phyloP scores from a whole-genome alignment of 305 asterid species.

The Fraxinus sp. region DNA sequence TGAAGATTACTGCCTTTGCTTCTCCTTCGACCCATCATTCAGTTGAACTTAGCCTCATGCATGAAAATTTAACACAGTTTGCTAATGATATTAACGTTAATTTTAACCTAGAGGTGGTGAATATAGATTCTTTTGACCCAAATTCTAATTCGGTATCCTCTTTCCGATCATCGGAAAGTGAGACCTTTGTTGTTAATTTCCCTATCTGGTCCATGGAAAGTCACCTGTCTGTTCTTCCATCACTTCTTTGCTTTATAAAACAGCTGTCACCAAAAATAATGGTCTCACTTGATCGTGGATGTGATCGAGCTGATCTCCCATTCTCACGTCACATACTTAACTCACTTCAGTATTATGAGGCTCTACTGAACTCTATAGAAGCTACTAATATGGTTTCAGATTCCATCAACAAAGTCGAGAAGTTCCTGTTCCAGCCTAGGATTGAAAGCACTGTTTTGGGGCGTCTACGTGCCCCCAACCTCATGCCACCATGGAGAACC shows the following conservation, averaged over 20 bases:
- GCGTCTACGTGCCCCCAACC: slow-evolving; percentile 35
- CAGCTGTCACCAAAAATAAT: slow-evolving; percentile 49
- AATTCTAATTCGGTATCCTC: slow-evolving; percentile 29
- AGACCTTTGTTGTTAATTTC: slow-evolving; percentile 48
- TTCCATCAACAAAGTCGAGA: slow-evolving; percentile 39
- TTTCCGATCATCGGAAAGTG: slow-evolving; percentile 39
- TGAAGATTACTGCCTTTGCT: slow-evolving; percentile 59
- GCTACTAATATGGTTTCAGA: slow-evolving; percentile 38
- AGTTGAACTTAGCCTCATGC: slow-evolving; percentile 48
- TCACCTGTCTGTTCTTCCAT: slow-evolving; percentile 37
- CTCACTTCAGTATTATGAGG: slow-evolving; percentile 48
- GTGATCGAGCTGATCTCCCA: slow-evolving; percentile 49
- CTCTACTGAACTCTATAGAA: slow-evolving; percentile 42
- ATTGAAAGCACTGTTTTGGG: slow-evolving; percentile 46
- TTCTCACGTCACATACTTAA: slow-evolving; percentile 41
- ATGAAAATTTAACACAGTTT: slow-evolving; percentile 40
- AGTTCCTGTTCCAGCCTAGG: slow-evolving; percentile 45
- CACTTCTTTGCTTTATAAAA: slow-evolving; percentile 43
- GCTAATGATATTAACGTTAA: slow-evolving; percentile 45
- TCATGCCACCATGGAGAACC: slow-evolving; percentile 39
- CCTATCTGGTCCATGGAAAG: slow-evolving; percentile 48
- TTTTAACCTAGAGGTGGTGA: slow-evolving; percentile 56
- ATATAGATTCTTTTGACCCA: slow-evolving; percentile 54
- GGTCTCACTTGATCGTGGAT: slow-evolving; percentile 47
- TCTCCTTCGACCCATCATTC: slow-evolving; percentile 53